Base-by-base conservation (phyloP, 495 filamentous ascomycete species). In the Mytilinidion resinicola region DNA sequence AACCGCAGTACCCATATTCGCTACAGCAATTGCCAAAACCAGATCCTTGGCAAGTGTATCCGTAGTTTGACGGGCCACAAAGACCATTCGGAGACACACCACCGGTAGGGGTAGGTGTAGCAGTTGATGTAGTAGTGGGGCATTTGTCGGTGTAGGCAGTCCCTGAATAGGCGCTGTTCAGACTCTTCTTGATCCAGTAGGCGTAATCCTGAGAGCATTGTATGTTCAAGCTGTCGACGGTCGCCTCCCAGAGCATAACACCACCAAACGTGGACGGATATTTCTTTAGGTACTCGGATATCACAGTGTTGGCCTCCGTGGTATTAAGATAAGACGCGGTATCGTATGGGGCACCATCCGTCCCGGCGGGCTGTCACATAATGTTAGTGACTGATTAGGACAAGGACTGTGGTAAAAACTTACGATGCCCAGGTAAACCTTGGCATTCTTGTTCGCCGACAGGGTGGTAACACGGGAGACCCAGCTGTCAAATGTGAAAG, bases 181-280 rank as follows among this genome's bases (percentile, higher is more conserved):
- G 65, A 44, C 79, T 73, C 0, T 74, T 54, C 68, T 77, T 78
- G 52, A 75, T 71, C 43, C 67, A 72, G 53, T 68, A 57, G 35
- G 66, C 61, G 53, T 77, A 86, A 37, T 72, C 74, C 14, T 68
- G 58, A 4, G 73, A 74, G 39, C 75, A 63, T 38, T 73, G 73
- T 21, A 66, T 42, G 55, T 86, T 84, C 14, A 73, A 69, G 1
- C 76, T 67, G 0, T 77, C 75, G 2, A 72, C 71, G 0, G 82
- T 83, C 6, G 86, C 85, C 41, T 89, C 87, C 83, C 84, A 90
- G 9, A 90, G 62, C 80, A 87, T 85, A 14, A 89, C 74, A 69
- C 87, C 87, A 51, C 85, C 86, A 59, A 90, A 89, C 5, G 71
- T 74, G 4, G 73, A 49, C 1, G 77, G 71, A 56, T 78, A 77